Evolutionary conservation across 306 rosid genomes (phyloP).

Genomic region (Cyamopsis tetragonoloba): DNA sequence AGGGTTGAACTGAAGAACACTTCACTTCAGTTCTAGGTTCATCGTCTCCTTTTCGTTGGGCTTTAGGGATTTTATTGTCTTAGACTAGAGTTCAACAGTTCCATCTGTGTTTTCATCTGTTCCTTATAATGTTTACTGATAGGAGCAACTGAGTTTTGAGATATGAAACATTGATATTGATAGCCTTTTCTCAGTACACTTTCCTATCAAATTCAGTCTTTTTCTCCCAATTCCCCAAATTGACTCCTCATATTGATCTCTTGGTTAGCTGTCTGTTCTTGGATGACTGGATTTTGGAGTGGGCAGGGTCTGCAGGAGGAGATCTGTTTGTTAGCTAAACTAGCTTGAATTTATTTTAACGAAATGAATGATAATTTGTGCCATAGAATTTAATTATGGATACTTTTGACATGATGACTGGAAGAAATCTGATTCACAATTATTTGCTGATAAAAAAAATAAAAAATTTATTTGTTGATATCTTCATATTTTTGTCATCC

Average conservation of each 20-base stretch:
- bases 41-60: background rate
- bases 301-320: background rate
- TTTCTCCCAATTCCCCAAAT: background rate
- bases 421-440: conserved; percentile 2
- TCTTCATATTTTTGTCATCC: background rate
- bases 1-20: background rate
- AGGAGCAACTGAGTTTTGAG: background rate
- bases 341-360: background rate
- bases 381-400: background rate
- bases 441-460: background rate
- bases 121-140: background rate
- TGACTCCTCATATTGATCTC: background rate
- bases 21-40: background rate
- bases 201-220: background rate
- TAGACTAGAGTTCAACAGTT: background rate
- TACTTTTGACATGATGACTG: background rate
- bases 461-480: no score
- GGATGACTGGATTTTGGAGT: background rate
- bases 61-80: background rate
- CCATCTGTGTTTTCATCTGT: background rate
- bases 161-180: background rate
- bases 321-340: background rate
- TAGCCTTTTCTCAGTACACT: background rate
- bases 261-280: background rate
- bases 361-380: background rate